Evolutionary conservation across 176 grass and related monocot genomes (phyloP), one percentile per base, ranked within the genome.

Genomic region (Saccharum officinarum): DNA sequence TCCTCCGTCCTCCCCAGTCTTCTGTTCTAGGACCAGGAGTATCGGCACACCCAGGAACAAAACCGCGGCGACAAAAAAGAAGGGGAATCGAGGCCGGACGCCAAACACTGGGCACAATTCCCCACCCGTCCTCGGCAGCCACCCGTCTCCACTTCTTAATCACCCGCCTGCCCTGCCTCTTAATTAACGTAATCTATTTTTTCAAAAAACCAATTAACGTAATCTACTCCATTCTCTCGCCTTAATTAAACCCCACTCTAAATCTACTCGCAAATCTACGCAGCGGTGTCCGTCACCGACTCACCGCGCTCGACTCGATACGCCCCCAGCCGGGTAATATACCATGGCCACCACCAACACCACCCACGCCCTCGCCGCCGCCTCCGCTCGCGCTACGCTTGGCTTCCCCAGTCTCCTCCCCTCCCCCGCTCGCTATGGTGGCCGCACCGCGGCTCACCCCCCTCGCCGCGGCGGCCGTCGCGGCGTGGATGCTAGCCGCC

Each of bases 281-380:
- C 52, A 20, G 69, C 84, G 11, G 25, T 30, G 60, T 26, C 23
- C n/a, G 8, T 25, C 64, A 31, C n/a, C n/a, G n/a, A n/a, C n/a
- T n/a, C n/a, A n/a, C 71, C 38, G 47, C 61, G 15, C 87, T 90
- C 79, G 88, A 52, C 87, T 90, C 88, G 88, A 86, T 86, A 82
- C 82, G 15, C 28, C 10, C 39, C 9, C 8, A 66, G 30, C 9
- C 40, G 62, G 64, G 60, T 80, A 75, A 80, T 89, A 89, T 85
- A 85, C 88, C 83, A 94, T 91, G 86, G 86, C 86, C 78, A 80
- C 67, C 59, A 8, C 33, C 34, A 50, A 41, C 55, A 60, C 41
- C 50, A 66, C 60, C 50, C 78, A 61, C 81, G 25, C 50, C 52
- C 52, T 8, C 67, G 69, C 79, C 74, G 59, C 71, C 34, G 15